Evolutionary conservation across 306 rosid genomes (phyloP), one percentile per base, ranked within the genome.

Genomic region (Glycine soja): DNA sequence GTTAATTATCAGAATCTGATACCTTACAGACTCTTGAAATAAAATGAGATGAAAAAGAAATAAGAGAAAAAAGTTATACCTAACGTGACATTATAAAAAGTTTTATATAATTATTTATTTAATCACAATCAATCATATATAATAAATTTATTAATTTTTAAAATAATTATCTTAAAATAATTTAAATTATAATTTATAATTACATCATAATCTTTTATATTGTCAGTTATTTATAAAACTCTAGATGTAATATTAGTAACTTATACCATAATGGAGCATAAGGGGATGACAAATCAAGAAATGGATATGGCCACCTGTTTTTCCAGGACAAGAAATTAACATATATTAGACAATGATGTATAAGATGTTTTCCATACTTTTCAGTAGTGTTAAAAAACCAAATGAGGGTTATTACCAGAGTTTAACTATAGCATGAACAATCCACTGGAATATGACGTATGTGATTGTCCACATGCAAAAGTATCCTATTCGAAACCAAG

Each of bases 251-350:
- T 24, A 24, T 24, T 18, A 10, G 8, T 30, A 38, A 19, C 8
- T 13, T 92, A 59, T 74, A 95, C 99, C 99, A 92, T 24, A 96
- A 75, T 63, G 99, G 99, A 70, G 97, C 87, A 82, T 74, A 96
- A 5, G 87, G 74, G 78, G 94, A 88, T 82, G 99, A 90, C 89
- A 96, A 85, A 65, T 96, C 99, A 56, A 96, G 97, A 90, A 96
- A 92, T 86, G 98, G 97, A 82, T 96, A 96, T 38, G 99, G 98
- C 99, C 99, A 96, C 99, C 99, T 96, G 90, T 75, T 79, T 87
- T 74, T 63, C 30, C 51, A 73, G 40, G 71, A 50, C 32, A 84
- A 77, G 59, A 42, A 46, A 38, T 4, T 38, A 38, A 34, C 45
- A 40, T 46, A 24, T 34, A 68, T 72, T 65, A 82, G 51, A 70